phyloP scores from a whole-genome alignment of 2,329 filamentous ascomycete genomes.

The Fusarium tuaranense region DNA sequence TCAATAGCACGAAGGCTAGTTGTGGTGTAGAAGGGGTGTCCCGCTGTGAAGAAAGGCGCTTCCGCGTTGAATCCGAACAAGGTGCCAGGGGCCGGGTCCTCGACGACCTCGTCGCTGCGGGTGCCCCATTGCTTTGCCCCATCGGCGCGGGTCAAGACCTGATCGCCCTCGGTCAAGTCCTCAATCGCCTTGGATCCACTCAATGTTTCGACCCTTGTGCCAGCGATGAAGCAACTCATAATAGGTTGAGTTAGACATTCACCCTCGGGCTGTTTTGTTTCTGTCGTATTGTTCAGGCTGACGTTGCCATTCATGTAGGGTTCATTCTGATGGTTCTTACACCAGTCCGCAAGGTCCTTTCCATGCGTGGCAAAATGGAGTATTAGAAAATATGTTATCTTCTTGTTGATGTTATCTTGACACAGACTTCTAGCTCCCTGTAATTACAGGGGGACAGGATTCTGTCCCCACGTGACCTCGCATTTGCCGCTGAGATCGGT shows the following conservation, averaged over 20 bases:
- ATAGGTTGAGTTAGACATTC: not conserved
- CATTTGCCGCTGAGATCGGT: not conserved
- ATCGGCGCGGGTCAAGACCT: not conserved
- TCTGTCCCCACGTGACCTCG: not conserved
- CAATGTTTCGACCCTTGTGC: not conserved
- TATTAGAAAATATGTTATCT: not conserved
- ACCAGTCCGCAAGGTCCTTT: not conserved
- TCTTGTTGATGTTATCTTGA: not conserved
- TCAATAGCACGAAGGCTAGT: constrained; percentile 1
- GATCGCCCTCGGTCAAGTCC: not conserved
- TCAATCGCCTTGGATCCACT: not conserved
- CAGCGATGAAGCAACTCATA: not conserved
- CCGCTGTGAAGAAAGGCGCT: constrained; percentile 2
- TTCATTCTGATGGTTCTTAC: not conserved
- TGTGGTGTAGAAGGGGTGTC: constrained; percentile 2
- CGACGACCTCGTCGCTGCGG: not conserved
- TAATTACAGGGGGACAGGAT: not conserved
- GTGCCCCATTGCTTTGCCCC: not conserved
- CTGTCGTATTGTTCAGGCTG: not conserved
- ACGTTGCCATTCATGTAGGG: not conserved
- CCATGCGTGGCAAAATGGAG: not conserved
- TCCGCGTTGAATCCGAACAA: not conserved
- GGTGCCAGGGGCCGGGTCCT: not conserved
- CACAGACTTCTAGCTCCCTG: not conserved
- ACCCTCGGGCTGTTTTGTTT: not conserved